These are phyloP conservation scores for Aspergillus diversus DNA, from an alignment of 495 filamentous ascomycete genomes.

Conservation along the genomic window DNA sequence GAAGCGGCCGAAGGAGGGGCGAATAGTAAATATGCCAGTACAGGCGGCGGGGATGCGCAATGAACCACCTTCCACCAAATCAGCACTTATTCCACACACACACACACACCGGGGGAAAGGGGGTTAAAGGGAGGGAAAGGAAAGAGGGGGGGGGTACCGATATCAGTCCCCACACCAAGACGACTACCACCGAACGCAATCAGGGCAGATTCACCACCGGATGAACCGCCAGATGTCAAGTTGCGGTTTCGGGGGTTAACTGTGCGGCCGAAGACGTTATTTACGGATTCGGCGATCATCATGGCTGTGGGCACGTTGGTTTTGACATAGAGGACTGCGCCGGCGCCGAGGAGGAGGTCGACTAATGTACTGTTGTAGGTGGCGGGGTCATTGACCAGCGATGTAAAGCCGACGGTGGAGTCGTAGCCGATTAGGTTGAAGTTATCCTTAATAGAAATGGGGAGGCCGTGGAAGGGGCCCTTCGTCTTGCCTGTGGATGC, in stretches of 20 bases:
- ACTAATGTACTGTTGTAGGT: conserved; percentile 25
- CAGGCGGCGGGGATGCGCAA: conserved; percentile 18
- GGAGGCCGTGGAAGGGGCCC: conserved; percentile 66
- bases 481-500: conserved; percentile 40
- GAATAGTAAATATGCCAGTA: conserved; percentile 19
- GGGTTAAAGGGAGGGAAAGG: too few relatives aligned
- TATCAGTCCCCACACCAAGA: conserved; percentile 18
- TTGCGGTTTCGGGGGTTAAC: conserved; percentile 16
- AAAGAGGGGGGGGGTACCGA: conserved; percentile 1
- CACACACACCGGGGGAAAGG: too few relatives aligned
- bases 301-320: conserved; percentile 22
- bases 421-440: conserved; percentile 29
- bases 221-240: conserved; percentile 11
- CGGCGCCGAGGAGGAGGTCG: conserved; percentile 14
- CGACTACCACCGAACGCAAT: conserved; percentile 18
- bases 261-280: conserved; percentile 19
- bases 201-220: conserved; percentile 12
- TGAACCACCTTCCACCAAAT: too few relatives aligned
- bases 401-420: conserved; percentile 27
- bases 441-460: conserved; percentile 42
- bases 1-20: conserved; percentile 18
- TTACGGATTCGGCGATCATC: conserved; percentile 18
- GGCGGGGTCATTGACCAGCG: conserved; percentile 26
- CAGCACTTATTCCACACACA: too few relatives aligned
- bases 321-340: conserved; percentile 23